Evolutionary conservation across 495 filamentous ascomycete genomes (phyloP).

Genomic region (Massariosphaeria phaeospora): DNA sequence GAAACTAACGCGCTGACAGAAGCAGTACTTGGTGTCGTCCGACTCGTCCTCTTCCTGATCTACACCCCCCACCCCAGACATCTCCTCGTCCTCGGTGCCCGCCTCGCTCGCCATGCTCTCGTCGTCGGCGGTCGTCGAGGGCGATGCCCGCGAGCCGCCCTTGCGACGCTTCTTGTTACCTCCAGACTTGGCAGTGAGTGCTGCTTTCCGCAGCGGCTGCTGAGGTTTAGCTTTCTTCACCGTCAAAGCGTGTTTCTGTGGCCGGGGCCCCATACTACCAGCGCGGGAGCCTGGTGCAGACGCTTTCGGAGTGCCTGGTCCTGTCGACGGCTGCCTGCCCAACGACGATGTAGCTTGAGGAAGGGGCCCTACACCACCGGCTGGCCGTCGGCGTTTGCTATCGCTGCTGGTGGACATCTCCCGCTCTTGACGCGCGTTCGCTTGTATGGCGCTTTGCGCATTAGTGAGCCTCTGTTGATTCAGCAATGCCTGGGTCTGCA

Average conservation of each 20-base stretch:
- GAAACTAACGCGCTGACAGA: constrained; percentile 86
- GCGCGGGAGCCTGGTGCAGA: constrained; percentile 60
- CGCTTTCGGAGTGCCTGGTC: constrained; percentile 81
- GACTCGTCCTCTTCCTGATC: constrained; percentile 80
- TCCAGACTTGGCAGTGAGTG: constrained; percentile 32
- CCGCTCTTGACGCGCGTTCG: constrained; percentile 44
- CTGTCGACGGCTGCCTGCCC: constrained; percentile 71
- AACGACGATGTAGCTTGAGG: constrained; percentile 68
- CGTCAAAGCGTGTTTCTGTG: constrained; percentile 48
- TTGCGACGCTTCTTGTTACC: constrained; percentile 23
- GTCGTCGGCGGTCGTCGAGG: constrained; percentile 38
- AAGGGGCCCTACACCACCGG: constrained; percentile 57
- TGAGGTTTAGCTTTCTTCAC: constrained; percentile 56
- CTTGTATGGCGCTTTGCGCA: constrained; percentile 21
- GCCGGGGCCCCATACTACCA: constrained; percentile 47
- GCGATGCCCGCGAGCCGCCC: constrained; percentile 28
- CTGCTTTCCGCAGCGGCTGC: constrained; percentile 49
- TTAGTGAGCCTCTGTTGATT: constrained; percentile 27
- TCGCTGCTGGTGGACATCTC: constrained; percentile 71
- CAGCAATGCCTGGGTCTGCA: constrained; percentile 27
- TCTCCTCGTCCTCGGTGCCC: constrained; percentile 33
- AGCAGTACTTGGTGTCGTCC: constrained; percentile 86
- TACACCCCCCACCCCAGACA: constrained; percentile 31
- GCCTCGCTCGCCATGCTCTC: constrained; percentile 31
- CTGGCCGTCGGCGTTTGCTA: constrained; percentile 69